Evolutionary conservation across 352 stramenopile species (phyloP).

Genomic region (Globisporangium heterothallicum): DNA sequence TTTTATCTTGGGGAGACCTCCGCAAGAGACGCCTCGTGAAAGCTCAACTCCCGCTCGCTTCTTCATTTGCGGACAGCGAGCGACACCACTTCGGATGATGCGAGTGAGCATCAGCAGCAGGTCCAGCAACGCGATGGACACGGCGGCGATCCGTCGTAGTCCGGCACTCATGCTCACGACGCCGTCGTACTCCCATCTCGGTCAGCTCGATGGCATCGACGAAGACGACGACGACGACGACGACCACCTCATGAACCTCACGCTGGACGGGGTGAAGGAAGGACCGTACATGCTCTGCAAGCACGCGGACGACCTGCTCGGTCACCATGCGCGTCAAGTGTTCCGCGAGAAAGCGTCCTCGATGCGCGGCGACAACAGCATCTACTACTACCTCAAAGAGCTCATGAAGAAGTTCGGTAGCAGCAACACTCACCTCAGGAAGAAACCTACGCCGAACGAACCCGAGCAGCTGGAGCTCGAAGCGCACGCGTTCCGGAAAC

Average conservation of each 20-base stretch:
- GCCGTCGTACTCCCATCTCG: background rate
- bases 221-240: slow-evolving; percentile 31
- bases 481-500: slow-evolving; percentile 68
- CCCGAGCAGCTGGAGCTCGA: slow-evolving; percentile 50
- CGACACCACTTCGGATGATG: background rate
- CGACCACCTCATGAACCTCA: slow-evolving; percentile 56
- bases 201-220: background rate
- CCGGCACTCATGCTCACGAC: background rate
- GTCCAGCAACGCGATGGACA: background rate
- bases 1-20: background rate
- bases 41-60: too few relatives aligned
- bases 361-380: slow-evolving; percentile 74
- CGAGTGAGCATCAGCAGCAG: background rate
- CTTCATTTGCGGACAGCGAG: background rate
- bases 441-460: slow-evolving; percentile 28
- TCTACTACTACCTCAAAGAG: slow-evolving; percentile 86
- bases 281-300: slow-evolving; percentile 83
- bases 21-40: background rate
- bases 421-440: slow-evolving; percentile 26
- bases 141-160: background rate
- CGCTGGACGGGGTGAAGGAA: slow-evolving; percentile 70
- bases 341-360: slow-evolving; percentile 82
- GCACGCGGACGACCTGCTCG: slow-evolving; percentile 74
- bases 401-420: slow-evolving; percentile 65
- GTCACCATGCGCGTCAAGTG: slow-evolving; percentile 69